Evolutionary conservation across 2,329 filamentous ascomycete genomes (phyloP).

Genomic region (Xylaria sp.): DNA sequence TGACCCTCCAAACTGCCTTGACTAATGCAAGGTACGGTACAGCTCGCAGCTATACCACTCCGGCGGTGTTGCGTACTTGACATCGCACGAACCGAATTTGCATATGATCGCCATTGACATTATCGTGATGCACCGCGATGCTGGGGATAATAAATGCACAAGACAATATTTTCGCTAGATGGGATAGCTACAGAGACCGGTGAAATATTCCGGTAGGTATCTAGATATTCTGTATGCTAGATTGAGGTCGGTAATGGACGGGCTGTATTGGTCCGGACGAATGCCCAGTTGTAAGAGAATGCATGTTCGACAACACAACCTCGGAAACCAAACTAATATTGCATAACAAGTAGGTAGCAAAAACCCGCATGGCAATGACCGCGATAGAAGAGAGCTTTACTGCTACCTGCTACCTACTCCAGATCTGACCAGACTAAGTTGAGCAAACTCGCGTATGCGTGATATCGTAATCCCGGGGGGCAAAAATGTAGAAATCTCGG

Average conservation of each 20-base stretch:
- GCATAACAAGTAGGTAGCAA: slow-evolving; percentile 15
- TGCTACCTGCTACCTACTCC: neutral
- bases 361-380: slow-evolving; percentile 15
- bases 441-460: slow-evolving; percentile 2
- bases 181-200: neutral
- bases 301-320: slow-evolving; percentile 4
- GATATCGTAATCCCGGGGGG: slow-evolving; percentile 1
- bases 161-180: slow-evolving; percentile 6
- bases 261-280: neutral
- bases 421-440: slow-evolving; percentile 6
- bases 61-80: slow-evolving; percentile 21
- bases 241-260: neutral
- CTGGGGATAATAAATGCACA: slow-evolving; percentile 11
- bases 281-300: slow-evolving; percentile 11
- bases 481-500: neutral
- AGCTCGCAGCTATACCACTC: slow-evolving; percentile 31
- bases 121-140: slow-evolving; percentile 17
- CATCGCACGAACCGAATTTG: slow-evolving; percentile 12
- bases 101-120: slow-evolving; percentile 15
- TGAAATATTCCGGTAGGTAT: neutral
- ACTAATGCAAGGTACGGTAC: slow-evolving; percentile 42
- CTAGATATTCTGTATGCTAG: neutral
- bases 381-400: neutral
- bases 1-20: slow-evolving; percentile 31
- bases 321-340: neutral